phyloP scores from a whole-genome alignment of 257 asterid species.

The Mitragyna speciosa region DNA sequence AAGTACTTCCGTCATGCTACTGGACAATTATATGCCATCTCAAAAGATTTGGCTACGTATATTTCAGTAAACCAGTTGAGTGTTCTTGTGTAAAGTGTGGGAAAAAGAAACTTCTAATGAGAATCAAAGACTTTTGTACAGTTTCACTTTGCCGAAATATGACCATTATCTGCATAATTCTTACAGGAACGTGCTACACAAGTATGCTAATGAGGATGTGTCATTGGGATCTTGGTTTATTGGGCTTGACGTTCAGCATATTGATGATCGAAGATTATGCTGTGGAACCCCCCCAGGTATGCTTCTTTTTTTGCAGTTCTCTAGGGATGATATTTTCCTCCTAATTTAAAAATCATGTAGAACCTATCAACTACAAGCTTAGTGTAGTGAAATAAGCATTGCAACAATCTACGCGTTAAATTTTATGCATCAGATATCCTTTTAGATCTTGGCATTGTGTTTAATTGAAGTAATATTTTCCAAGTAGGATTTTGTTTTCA shows the following conservation, averaged over 20 bases:
- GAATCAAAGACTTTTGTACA: not conserved
- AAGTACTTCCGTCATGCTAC: slow-evolving; percentile 96
- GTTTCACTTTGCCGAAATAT: slow-evolving; percentile 1
- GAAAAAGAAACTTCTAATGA: not conserved
- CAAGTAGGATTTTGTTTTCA: not conserved
- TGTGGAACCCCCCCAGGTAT: slow-evolving; percentile 94
- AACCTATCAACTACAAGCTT: not conserved
- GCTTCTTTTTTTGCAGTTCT: not conserved
- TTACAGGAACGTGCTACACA: slow-evolving; percentile 79
- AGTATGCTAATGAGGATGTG: slow-evolving; percentile 94
- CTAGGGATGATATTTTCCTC: not conserved
- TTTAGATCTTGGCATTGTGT: not conserved
- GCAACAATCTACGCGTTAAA: not conserved
- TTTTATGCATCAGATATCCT: not conserved
- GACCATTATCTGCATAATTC: not conserved
- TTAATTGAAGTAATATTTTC: not conserved
- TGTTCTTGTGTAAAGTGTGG: slow-evolving; percentile 2
- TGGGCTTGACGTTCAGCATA: slow-evolving; percentile 79
- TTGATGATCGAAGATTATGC: slow-evolving; percentile 85
- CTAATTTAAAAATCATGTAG: not conserved
- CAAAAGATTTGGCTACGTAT: slow-evolving; percentile 77
- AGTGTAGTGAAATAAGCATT: not conserved
- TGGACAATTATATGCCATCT: slow-evolving; percentile 85
- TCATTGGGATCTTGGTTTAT: slow-evolving; percentile 93
- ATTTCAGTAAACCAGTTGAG: slow-evolving; percentile 74